A percentile compares a stretch with the other conserved stretches of the same genome.
These are phyloP conservation scores for Phaffia tasmanica DNA, from an alignment of 768 basidiomycete genomes.

Conservation along the genomic window DNA sequence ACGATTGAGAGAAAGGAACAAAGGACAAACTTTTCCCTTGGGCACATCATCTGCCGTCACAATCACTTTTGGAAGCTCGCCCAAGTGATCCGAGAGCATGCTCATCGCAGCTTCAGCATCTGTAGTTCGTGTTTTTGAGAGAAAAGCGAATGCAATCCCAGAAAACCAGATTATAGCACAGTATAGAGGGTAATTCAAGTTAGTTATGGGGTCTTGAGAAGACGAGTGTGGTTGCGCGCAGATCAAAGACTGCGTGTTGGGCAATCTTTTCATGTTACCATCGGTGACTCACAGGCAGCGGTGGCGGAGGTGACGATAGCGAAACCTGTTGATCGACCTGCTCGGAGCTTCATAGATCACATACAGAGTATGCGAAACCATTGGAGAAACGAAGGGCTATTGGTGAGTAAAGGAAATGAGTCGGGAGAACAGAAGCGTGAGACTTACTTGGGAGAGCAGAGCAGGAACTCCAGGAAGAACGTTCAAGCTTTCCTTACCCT, in stretches of 20 bases:
- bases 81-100: slow-evolving; percentile 2
- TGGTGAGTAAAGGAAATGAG: not conserved
- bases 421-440: not conserved
- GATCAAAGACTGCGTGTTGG: not conserved
- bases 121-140: not conserved
- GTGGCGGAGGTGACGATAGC: slow-evolving; percentile 20
- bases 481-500: slow-evolving; percentile 17
- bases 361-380: not conserved
- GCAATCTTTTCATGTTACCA: too few relatives aligned
- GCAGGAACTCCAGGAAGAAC: slow-evolving; percentile 18
- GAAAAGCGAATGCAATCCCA: too few relatives aligned
- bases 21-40: slow-evolving; percentile 7
- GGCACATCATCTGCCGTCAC: slow-evolving; percentile 22
- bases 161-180: not conserved
- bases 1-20: too few relatives aligned
- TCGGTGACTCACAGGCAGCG: slow-evolving; percentile 8
- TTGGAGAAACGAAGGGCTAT: not conserved
- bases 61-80: slow-evolving; percentile 8
- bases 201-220: not conserved
- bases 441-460: slow-evolving; percentile 5
- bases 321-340: slow-evolving; percentile 1
- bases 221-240: not conserved
- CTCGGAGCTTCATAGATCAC: slow-evolving; percentile 1
- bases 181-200: not conserved
- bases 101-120: slow-evolving; percentile 11